Evolutionary conservation across 1,139 yeast genomes (phyloP).

Genomic region (Saccharomyces hybrid): DNA sequence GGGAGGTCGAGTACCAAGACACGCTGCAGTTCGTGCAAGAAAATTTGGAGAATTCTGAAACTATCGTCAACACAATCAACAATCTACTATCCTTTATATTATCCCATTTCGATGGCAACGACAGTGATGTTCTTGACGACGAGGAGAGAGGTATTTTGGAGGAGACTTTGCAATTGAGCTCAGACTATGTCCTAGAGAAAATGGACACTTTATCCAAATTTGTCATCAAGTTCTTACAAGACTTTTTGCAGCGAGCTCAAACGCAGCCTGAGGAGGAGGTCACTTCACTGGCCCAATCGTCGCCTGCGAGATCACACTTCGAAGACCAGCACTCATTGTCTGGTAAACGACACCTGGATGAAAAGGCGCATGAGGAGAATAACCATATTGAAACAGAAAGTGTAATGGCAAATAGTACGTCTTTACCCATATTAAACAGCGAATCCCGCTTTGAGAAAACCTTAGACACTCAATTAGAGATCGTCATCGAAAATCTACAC

Average conservation of each 20-base stretch:
- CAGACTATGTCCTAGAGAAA: conserved; percentile 32
- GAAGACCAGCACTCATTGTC: not conserved
- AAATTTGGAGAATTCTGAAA: conserved; percentile 28
- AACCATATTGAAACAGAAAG: not conserved
- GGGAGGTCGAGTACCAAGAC: conserved; percentile 24
- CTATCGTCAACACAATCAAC: conserved; percentile 28
- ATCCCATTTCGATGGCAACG: not conserved
- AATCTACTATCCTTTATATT: conserved; percentile 26
- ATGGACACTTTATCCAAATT: conserved; percentile 28
- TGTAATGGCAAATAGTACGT: not conserved
- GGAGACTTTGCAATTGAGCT: conserved; percentile 26
- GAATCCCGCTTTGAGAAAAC: not conserved
- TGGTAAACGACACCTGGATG: not conserved
- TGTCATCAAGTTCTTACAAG: conserved; percentile 18
- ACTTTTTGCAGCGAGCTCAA: not conserved
- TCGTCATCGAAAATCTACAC: conserved; percentile 26
- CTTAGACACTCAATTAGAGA: conserved; percentile 23
- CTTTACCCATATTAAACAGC: not conserved
- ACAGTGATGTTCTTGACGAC: conserved; percentile 16
- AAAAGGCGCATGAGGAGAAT: not conserved
- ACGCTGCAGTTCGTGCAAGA: conserved; percentile 30
- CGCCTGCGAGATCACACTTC: not conserved
- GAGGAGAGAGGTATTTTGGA: conserved; percentile 28
- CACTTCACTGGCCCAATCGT: not conserved
- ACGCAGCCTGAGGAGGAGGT: not conserved